Conservation (phyloP, 2,329 filamentous ascomycete species). For the Ceratocystis albifundus region DNA sequence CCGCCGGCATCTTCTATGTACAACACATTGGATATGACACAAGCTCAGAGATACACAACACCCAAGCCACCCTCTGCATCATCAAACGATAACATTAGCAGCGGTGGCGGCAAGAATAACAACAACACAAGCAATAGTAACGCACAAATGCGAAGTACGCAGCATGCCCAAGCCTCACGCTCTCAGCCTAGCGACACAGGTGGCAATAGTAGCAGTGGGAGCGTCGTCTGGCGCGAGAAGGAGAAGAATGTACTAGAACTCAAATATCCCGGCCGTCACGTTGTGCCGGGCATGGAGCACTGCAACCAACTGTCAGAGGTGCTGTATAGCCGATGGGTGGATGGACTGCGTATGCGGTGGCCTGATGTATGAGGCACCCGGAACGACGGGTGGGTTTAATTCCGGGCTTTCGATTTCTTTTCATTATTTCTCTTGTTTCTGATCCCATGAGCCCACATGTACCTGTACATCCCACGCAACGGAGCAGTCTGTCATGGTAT, state of each 20-base stretch:
- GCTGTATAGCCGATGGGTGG: conserved; percentile 80
- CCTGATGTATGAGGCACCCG: conserved; percentile 32
- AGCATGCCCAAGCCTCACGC: conserved; percentile 46
- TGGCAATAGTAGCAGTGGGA: not conserved
- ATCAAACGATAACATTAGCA: not conserved
- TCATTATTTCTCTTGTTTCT: not conserved
- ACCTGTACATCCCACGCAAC: not conserved
- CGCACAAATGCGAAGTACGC: conserved; percentile 55
- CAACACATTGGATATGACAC: conserved; percentile 21
- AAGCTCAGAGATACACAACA: conserved; percentile 6
- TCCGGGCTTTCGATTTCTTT: not conserved
- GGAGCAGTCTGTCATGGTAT: not conserved
- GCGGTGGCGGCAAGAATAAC: not conserved
- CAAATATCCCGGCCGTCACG: conserved; percentile 44
- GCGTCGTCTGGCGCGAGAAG: conserved; percentile 20
- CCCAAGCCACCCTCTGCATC: conserved; percentile 24
- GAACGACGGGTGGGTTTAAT: not conserved
- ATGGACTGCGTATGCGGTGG: conserved; percentile 67
- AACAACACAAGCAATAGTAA: not conserved
- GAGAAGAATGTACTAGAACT: conserved; percentile 36
- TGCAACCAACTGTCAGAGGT: conserved; percentile 80
- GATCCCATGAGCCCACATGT: not conserved
- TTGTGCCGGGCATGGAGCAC: conserved; percentile 74
- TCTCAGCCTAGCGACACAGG: conserved; percentile 34
- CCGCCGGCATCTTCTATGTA: conserved; percentile 11